Conservation (phyloP, 768 basidiomycete species). For the Lactarius psammicola region DNA sequence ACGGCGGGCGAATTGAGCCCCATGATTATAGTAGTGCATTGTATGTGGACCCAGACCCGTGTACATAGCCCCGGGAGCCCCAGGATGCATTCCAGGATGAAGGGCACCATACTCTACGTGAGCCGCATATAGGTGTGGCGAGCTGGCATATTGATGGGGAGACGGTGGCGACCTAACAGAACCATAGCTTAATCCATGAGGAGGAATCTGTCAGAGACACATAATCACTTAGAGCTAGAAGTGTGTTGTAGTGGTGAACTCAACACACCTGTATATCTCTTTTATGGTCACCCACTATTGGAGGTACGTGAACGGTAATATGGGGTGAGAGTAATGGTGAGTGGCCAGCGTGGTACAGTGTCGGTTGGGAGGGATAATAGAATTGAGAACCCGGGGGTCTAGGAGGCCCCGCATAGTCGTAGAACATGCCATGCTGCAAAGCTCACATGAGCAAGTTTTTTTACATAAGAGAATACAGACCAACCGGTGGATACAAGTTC, state of each 20-base stretch:
- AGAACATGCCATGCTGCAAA: slow-evolving; percentile 55
- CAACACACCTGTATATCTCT: slow-evolving; percentile 50
- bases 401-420: slow-evolving; percentile 51
- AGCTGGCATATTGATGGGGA: slow-evolving; percentile 38
- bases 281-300: slow-evolving; percentile 53
- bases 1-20: slow-evolving; percentile 46
- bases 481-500: slow-evolving; percentile 49
- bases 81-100: slow-evolving; percentile 42
- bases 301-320: slow-evolving; percentile 41
- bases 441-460: slow-evolving; percentile 41
- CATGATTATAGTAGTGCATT: slow-evolving; percentile 34
- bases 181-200: slow-evolving; percentile 44
- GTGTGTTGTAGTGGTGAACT: slow-evolving; percentile 16
- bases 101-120: slow-evolving; percentile 49
- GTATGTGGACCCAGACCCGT: slow-evolving; percentile 33
- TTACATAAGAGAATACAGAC: slow-evolving; percentile 40
- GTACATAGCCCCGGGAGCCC: slow-evolving; percentile 41
- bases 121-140: slow-evolving; percentile 39
- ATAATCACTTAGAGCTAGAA: slow-evolving; percentile 41
- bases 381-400: slow-evolving; percentile 55
- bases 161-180: slow-evolving; percentile 44
- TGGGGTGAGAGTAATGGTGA: slow-evolving; percentile 57
- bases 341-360: slow-evolving; percentile 57
- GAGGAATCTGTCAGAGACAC: slow-evolving; percentile 43
- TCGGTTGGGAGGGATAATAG: slow-evolving; percentile 57